Base-by-base conservation (phyloP, 2,329 filamentous ascomycete genomes). In the Pseudomassariella vexata region DNA sequence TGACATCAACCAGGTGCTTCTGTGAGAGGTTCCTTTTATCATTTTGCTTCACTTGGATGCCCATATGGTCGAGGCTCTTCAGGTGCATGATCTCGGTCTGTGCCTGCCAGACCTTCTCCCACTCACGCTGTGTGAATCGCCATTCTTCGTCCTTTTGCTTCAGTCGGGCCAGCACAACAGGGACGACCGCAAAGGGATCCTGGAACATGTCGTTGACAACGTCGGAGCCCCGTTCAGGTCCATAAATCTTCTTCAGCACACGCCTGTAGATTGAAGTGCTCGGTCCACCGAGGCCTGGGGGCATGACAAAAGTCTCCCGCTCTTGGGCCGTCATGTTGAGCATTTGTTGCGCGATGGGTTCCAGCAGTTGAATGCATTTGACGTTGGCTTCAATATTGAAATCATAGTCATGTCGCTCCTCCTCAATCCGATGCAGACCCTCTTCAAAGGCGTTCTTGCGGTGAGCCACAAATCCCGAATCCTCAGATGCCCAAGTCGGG, bases 111-210 rank as follows among this genome's bases (percentile, higher is more conserved):
- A 98, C 88, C 61, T 95, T 95, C 59, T 96, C 89, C 92, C 92
- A 98, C 55, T 98, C 94, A 19, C 92, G 86, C 68, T 85, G 89
- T 5, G 87, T 90, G 46, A 94, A 89, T 43, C 94, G 87, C 92
- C 92, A 98, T 50, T 96, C 89, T 57, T 98, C 92, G 26, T 94
- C 82, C 56, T 96, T 95, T 50, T 94, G 86, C 63, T 96, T 96
- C 47, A 98, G 72, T 9, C 92, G 78, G 31, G 85, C 82, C 38
- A 98, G 68, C 18, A 98, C 75, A 22, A 96, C 79, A 0, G 92
- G 92, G 3, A 98, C 79, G 3, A 96, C 89, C 23, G 81, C 80
- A 50, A 85, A 89, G 1, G 92, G 92, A 34, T 85, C 75, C 24
- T 71, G 70, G 54, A 94, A 94, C 63, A 98, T 79, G 50, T 94